These are phyloP conservation scores for Debaryomyces prosopidis DNA, from an alignment of 805 yeast species.

Conservation along the genomic window DNA sequence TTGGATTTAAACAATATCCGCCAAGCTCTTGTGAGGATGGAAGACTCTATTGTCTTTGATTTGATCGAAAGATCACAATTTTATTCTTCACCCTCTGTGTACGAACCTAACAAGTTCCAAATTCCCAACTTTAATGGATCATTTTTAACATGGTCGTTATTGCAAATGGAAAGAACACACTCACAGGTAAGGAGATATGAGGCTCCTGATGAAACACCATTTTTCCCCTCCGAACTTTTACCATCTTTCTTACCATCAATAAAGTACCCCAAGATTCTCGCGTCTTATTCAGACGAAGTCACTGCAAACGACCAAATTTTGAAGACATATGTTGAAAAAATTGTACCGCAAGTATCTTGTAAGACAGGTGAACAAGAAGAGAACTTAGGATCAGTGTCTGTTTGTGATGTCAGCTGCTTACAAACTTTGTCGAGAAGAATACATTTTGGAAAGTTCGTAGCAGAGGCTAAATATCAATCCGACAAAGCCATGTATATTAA, in stretches of 20 bases:
- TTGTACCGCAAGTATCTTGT: conserved; percentile 73
- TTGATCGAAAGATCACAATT: conserved; percentile 93
- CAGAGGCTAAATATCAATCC: conserved; percentile 83
- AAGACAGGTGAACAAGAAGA: conserved; percentile 73
- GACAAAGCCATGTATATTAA: conserved; percentile 64
- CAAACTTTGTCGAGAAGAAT: conserved; percentile 90
- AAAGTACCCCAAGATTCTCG: conserved; percentile 76
- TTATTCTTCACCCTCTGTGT: conserved; percentile 71
- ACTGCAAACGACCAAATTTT: conserved; percentile 73
- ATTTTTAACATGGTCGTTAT: conserved; percentile 82
- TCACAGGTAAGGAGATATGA: conserved; percentile 85
- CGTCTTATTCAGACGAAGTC: conserved; percentile 70
- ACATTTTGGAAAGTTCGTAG: conserved; percentile 97
- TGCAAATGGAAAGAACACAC: conserved; percentile 64
- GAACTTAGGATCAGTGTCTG: conserved; percentile 84
- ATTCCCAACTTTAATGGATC: conserved; percentile 76
- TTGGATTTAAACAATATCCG: conserved; percentile 81
- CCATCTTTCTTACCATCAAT: conserved; percentile 80
- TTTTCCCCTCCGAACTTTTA: conserved; percentile 67
- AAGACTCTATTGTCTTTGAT: conserved; percentile 90
- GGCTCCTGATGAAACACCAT: conserved; percentile 93
- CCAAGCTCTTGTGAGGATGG: conserved; percentile 85
- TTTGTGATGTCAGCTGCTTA: conserved; percentile 80
- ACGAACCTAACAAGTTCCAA: conserved; percentile 53
- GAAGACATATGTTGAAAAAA: conserved; percentile 64